Base-by-base conservation (phyloP, 108 stramenopile species). In the Cyclotella atomus region DNA sequence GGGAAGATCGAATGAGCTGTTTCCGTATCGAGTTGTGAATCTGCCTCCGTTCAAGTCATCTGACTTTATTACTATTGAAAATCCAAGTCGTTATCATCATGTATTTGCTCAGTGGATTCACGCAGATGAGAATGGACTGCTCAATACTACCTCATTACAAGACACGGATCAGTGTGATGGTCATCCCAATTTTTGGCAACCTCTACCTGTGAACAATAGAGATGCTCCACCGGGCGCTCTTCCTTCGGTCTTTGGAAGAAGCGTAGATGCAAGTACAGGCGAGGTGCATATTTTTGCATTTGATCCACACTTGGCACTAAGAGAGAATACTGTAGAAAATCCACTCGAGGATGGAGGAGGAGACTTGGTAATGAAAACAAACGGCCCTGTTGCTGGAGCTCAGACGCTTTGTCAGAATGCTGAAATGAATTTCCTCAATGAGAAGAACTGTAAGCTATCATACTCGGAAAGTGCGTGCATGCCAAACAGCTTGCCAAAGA, bases 331-430 rank as follows among this genome's bases (percentile, higher is more conserved):
- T 12, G 38, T 85, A 4, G 84, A 84, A 1, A 47, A 19, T 55
- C 86, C 84, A 34, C 35, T 84, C 28, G 27, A 36, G 15, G 88
- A 89, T 73, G 88, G 88, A 25, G 88, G 88, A 15, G 79, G 84
- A 12, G 35, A 57, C 3, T 17, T 83, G 0, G 53, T 43, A 15
- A 29, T 59, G 52, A 32, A 66, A 44, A 79, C 79, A 2, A 19
- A 72, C 2, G 62, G 28, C 25, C 33, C 43, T 0, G 65, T 55
- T 6, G 78, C 65, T 8, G 70, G 33, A 30, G 61, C 27, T 50
- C 38, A 61, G 61, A 74, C 65, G 2, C 61, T 34, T 10, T 89
- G 88, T 75, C 60, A 75, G 16, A 87, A 85, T 56, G 76, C 69
- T 27, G 75, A 73, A 24, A 66, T 74, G 32, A 87, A 70, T 20